A percentile compares a stretch with the other conserved stretches of the same genome.
Evolutionary conservation across 148 eudicot species (phyloP).

Genomic region (Rheum nobile): DNA sequence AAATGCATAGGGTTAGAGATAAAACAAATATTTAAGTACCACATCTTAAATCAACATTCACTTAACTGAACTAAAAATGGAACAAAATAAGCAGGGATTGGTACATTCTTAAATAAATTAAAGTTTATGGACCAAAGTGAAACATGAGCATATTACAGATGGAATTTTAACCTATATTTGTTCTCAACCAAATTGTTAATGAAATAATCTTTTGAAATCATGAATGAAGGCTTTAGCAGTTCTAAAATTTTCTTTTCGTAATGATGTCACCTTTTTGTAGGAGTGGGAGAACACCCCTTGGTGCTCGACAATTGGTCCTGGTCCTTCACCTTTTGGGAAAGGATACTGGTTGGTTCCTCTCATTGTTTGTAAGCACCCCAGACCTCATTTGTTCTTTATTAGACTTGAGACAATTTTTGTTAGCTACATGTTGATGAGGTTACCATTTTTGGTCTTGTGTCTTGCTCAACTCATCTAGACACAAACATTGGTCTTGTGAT

Average conservation of each 20-base stretch:
- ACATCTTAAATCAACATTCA: background rate
- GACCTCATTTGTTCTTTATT: background rate
- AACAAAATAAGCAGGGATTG: background rate
- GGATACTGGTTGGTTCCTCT: background rate
- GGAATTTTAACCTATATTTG: background rate
- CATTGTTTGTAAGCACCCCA: background rate
- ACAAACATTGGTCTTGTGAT: background rate
- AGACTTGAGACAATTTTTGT: slow-evolving; percentile 1
- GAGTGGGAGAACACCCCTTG: background rate
- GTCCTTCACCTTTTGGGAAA: background rate
- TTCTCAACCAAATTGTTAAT: background rate
- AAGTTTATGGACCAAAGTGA: background rate
- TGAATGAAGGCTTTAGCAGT: background rate
- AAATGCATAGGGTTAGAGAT: background rate
- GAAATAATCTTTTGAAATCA: background rate
- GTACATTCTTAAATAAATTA: background rate
- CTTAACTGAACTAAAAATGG: background rate
- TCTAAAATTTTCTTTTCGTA: background rate
- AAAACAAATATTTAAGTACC: background rate
- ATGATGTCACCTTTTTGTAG: background rate
- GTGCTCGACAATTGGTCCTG: background rate
- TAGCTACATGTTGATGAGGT: too few species aligned
- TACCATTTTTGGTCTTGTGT: too few species aligned
- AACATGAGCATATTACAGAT: background rate
- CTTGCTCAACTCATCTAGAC: background rate